Base-by-base conservation (phyloP, 768 basidiomycete genomes). In the Rhodosporidiobolus sp. region DNA sequence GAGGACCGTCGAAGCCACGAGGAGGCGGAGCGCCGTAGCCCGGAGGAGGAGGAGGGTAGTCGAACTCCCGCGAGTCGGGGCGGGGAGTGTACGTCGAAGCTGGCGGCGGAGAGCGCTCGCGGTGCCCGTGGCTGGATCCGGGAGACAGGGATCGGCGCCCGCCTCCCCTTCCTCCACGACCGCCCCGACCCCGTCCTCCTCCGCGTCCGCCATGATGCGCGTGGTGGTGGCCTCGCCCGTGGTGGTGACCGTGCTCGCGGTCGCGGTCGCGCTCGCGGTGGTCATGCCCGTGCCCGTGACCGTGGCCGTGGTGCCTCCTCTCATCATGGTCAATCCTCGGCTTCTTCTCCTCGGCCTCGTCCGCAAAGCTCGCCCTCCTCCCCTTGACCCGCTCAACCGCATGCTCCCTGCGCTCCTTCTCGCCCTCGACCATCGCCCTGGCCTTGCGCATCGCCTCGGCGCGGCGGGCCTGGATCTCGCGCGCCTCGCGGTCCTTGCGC, bases 401-500 rank as follows among this genome's bases (percentile, higher is more conserved):
- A 4, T 24, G 24, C 50, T 11, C 50, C n/a, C 24, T 52, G 3
- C 50, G 6, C n/a, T 11, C 22, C 50, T 3, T n/a, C 34, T 35
- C n/a, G 16, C 58, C n/a, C n/a, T 10, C 20, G 9, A 46, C 58
- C 34, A 28, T 45, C 45, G 26, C 58, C 32, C 34, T 17, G 19
- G 17, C 57, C 32, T 53, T 46, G 52, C 14, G 38, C 45, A 58
- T 50, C 26, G 57, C 62, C 48, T 26, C 32, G 28, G 48, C 58
- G 5, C 68, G 53, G 38, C 58, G 58, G 4, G 46, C 57, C n/a
- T 52, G 50, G 10, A 70, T 24, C 57, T 70, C 69, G 19, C 69
- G 28, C 28, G 69, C 69, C 30, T 70, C 69, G 57, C 69, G 63
- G 64, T 70, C 69, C 49, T 70, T 70, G 30, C 69, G 34, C 59